A percentile compares a stretch with the other conserved stretches of the same genome.
Conservation (phyloP, 129 eudicot species). For the Erigeron canadensis region DNA sequence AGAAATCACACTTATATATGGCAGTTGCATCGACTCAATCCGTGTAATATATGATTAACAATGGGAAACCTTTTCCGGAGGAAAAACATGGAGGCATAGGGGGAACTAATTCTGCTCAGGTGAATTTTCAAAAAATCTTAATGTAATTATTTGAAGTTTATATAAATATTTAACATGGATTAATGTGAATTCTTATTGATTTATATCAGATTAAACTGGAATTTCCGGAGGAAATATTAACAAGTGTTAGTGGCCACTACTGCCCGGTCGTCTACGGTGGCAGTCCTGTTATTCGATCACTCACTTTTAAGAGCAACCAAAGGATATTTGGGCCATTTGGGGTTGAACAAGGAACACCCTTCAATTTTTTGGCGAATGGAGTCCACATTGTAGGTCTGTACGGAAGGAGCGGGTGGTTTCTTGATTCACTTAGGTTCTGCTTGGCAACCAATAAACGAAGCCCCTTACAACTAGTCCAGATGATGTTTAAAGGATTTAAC, state of each 20-base stretch:
- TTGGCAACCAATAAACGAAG: constrained; percentile 32
- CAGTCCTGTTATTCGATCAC: constrained; percentile 57
- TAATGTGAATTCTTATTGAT: background rate
- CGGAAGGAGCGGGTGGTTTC: constrained; percentile 74
- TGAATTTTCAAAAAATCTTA: background rate
- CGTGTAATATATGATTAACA: constrained; percentile 48
- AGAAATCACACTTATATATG: constrained; percentile 21
- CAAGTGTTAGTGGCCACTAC: constrained; percentile 49
- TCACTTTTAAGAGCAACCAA: constrained; percentile 56
- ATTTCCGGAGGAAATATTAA: constrained; percentile 63
- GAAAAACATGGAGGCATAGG: constrained; percentile 74
- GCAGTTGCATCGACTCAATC: constrained; percentile 60
- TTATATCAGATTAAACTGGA: constrained; percentile 61
- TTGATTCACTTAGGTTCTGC: constrained; percentile 65
- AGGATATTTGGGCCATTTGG: constrained; percentile 74
- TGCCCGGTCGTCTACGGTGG: constrained; percentile 65
- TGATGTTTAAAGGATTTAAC: constrained; percentile 33
- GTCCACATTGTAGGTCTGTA: constrained; percentile 61
- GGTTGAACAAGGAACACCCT: constrained; percentile 71
- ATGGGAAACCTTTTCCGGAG: constrained; percentile 42
- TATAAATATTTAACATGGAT: background rate
- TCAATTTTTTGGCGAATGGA: constrained; percentile 44
- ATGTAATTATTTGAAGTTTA: background rate
- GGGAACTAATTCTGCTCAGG: constrained; percentile 52
- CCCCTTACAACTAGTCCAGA: constrained; percentile 32